Evolutionary conservation across 2,329 filamentous ascomycete species (phyloP).

Genomic region (Talaromyces verruculosus): DNA sequence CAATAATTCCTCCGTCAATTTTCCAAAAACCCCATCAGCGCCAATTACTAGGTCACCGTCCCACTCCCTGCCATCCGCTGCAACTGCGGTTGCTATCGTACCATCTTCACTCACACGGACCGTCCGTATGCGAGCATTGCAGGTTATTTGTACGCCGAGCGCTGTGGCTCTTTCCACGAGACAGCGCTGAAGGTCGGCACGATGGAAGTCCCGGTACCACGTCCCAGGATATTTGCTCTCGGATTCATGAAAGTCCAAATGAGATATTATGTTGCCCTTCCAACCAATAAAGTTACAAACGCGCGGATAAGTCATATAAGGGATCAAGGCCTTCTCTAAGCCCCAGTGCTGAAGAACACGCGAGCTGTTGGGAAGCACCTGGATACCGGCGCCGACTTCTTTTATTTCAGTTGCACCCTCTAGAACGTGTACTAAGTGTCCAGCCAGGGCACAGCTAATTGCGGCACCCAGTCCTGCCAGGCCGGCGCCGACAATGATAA

Average conservation of each 20-base stretch:
- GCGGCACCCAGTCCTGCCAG: constrained; percentile 47
- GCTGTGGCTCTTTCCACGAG: constrained; percentile 2
- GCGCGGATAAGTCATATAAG: constrained; percentile 24
- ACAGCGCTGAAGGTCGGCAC: constrained; percentile 47
- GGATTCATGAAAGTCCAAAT: constrained; percentile 39
- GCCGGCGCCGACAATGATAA: constrained; percentile 44
- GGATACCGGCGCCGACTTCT: constrained; percentile 37
- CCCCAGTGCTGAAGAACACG: constrained; percentile 30
- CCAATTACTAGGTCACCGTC: constrained; percentile 1
- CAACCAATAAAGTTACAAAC: constrained; percentile 40
- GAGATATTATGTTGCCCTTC: constrained; percentile 31
- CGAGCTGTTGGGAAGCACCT: constrained; percentile 33
- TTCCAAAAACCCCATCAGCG: constrained; percentile 2
- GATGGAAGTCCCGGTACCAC: constrained; percentile 49
- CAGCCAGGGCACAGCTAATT: constrained; percentile 39
- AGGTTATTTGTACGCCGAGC: constrained; percentile 40
- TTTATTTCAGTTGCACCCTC: constrained; percentile 41
- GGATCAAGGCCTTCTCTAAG: constrained; percentile 34
- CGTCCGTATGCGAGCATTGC: constrained; percentile 46
- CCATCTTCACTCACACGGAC: constrained; percentile 37
- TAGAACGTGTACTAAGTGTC: constrained; percentile 42
- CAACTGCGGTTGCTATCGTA: constrained; percentile 40
- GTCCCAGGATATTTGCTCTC: constrained; percentile 29
- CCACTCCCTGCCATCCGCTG: constrained; percentile 26
- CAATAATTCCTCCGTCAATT: neutral